Conservation (phyloP, 352 stramenopile genomes). For the Phytopythium ostracodes region DNA sequence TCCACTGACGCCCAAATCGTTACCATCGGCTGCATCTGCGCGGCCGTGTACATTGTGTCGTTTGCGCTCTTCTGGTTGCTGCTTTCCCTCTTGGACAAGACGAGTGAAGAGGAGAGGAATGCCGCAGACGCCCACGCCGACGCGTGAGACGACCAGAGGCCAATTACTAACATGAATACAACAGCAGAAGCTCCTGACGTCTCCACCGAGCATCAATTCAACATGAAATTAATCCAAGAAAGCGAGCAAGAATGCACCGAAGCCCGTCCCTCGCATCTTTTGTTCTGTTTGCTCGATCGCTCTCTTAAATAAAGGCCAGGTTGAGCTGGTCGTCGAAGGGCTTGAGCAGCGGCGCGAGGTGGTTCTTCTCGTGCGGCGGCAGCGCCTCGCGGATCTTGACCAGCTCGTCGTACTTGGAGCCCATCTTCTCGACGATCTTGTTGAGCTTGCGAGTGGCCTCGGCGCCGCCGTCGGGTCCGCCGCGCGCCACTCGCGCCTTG, state of each 20-base stretch:
- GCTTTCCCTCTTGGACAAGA: slow-evolving; percentile 3
- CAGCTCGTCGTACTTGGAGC: slow-evolving; percentile 84
- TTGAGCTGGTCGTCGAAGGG: slow-evolving; percentile 87
- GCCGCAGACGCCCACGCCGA: background rate
- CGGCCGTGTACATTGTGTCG: slow-evolving; percentile 26
- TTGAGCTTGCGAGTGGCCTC: slow-evolving; percentile 78
- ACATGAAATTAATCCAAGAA: background rate
- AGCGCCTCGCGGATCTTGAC: slow-evolving; percentile 77
- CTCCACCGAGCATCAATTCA: background rate
- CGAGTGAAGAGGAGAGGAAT: slow-evolving; percentile 11
- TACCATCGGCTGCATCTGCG: slow-evolving; percentile 32
- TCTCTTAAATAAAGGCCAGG: slow-evolving; percentile 77
- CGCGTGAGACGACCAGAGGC: background rate
- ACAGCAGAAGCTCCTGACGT: background rate
- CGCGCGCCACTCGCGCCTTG: slow-evolving; percentile 60
- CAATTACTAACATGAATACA: background rate
- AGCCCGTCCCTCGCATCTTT: background rate
- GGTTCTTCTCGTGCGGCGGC: slow-evolving; percentile 79
- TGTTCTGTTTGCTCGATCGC: background rate
- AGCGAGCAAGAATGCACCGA: background rate
- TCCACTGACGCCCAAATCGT: slow-evolving; percentile 33
- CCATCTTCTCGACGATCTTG: slow-evolving; percentile 84
- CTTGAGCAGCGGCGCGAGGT: slow-evolving; percentile 77
- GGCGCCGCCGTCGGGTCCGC: slow-evolving; percentile 29
- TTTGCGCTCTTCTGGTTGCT: slow-evolving; percentile 26